A percentile compares a stretch with the other conserved stretches of the same genome.
These are phyloP conservation scores for Talaromyces trachyspermus DNA, from an alignment of 495 filamentous ascomycete genomes.

Conservation along the genomic window DNA sequence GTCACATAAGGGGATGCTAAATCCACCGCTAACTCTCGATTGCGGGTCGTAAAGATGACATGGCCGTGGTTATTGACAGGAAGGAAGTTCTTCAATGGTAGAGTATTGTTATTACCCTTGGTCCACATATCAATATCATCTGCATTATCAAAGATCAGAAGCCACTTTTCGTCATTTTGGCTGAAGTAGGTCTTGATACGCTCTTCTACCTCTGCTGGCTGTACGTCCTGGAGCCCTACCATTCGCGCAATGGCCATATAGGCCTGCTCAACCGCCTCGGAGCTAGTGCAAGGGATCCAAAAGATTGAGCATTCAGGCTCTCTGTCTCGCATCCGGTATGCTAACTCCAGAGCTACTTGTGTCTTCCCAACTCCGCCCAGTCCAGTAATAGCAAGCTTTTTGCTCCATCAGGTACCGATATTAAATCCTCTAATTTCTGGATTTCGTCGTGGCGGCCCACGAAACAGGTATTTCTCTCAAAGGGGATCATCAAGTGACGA, in stretches of 20 bases:
- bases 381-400: conserved; percentile 28
- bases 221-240: conserved; percentile 15
- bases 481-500: conserved; percentile 4
- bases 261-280: conserved; percentile 30
- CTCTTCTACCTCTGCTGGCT: conserved; percentile 18
- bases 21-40: conserved; percentile 13
- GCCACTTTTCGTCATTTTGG: conserved; percentile 18
- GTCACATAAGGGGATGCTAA: conserved; percentile 17
- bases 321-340: conserved; percentile 3
- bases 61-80: conserved; percentile 20
- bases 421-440: conserved; percentile 7
- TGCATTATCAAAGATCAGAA: conserved; percentile 35
- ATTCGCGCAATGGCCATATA: conserved; percentile 28
- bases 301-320: conserved; percentile 29
- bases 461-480: conserved; percentile 1
- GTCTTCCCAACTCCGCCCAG: conserved; percentile 45
- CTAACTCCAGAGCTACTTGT: conserved; percentile 29
- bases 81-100: conserved; percentile 15
- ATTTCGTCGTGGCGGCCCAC: conserved; percentile 1
- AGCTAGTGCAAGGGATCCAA: conserved; percentile 33
- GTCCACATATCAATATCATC: conserved; percentile 30
- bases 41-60: conserved; percentile 34
- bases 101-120: not conserved
- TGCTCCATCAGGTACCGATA: conserved; percentile 9
- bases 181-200: conserved; percentile 25